Percentiles rank a stretch among this genome's conserved stretches.
Evolutionary conservation across 2,329 filamentous ascomycete species (phyloP).

Genomic region (Trichophyton schoenleinii): DNA sequence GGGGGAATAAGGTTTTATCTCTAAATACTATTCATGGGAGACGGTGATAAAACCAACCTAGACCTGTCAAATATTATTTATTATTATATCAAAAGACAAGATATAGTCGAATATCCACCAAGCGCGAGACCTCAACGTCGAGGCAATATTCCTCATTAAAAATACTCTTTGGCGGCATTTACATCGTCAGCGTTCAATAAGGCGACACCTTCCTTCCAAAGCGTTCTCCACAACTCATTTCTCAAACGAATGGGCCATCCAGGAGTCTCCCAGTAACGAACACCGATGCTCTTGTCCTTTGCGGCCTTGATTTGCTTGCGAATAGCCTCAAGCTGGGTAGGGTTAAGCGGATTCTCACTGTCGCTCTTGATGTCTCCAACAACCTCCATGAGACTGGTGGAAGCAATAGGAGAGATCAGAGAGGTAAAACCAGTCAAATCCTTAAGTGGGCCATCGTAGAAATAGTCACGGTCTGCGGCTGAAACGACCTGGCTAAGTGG

Average conservation of each 20-base stretch:
- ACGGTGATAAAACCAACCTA: not conserved
- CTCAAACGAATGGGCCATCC: slow-evolving; percentile 47
- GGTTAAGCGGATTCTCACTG: slow-evolving; percentile 17
- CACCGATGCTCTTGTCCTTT: slow-evolving; percentile 44
- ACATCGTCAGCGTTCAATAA: slow-evolving; percentile 54
- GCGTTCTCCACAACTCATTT: slow-evolving; percentile 45
- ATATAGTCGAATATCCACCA: not conserved
- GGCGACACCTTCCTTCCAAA: slow-evolving; percentile 47
- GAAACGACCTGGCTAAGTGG: slow-evolving; percentile 37
- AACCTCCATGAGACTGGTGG: slow-evolving; percentile 36
- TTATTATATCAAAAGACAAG: not conserved
- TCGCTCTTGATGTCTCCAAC: slow-evolving; percentile 35
- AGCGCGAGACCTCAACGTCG: not conserved
- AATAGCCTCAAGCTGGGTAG: slow-evolving; percentile 38
- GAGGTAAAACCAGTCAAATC: slow-evolving; percentile 35
- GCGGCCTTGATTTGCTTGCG: slow-evolving; percentile 42
- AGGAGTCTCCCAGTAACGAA: slow-evolving; percentile 53
- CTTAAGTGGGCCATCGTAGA: slow-evolving; percentile 47
- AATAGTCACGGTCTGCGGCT: slow-evolving; percentile 40
- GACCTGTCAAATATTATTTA: not conserved
- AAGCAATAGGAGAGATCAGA: slow-evolving; percentile 42
- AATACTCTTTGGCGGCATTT: slow-evolving; percentile 28
- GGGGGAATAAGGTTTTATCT: not conserved
- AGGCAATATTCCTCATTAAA: slow-evolving; percentile 3
- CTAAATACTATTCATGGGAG: not conserved